These are phyloP conservation scores for Mortierella sp. DNA, from an alignment of 371 early-diverging fungal genomes.

Conservation along the genomic window DNA sequence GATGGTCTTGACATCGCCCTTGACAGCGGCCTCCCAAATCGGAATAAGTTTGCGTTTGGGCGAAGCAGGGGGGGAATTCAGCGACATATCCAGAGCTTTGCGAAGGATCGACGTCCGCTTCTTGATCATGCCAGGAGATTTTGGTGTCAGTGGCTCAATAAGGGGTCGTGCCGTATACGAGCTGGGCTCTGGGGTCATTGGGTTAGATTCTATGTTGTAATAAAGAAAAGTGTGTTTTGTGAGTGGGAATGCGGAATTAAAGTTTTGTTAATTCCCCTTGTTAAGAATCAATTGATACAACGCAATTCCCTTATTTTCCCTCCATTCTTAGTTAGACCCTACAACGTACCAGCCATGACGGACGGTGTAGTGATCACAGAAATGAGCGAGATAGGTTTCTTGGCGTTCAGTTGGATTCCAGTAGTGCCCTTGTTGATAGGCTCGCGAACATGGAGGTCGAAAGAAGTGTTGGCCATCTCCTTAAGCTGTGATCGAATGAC, in stretches of 20 bases:
- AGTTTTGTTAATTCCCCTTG: neutral
- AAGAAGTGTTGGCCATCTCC: conserved; percentile 57
- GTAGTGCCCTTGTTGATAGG: conserved; percentile 53
- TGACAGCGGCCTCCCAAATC: conserved; percentile 53
- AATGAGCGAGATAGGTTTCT: conserved; percentile 54
- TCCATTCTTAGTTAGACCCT: neutral
- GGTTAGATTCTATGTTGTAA: conserved; percentile 21
- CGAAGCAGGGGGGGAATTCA: conserved; percentile 47
- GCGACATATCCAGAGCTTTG: conserved; percentile 52
- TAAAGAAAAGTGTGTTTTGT: neutral
- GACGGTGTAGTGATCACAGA: conserved; percentile 51
- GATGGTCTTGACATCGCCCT: conserved; percentile 44
- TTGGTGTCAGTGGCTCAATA: conserved; percentile 27
- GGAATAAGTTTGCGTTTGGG: conserved; percentile 41
- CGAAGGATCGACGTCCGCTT: conserved; percentile 47
- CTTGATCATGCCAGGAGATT: conserved; percentile 29
- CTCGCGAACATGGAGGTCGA: conserved; percentile 55
- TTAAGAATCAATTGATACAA: too few relatives aligned
- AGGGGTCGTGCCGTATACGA: conserved; percentile 12
- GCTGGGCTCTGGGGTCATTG: conserved; percentile 17
- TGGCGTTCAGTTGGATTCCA: conserved; percentile 53
- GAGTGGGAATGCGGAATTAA: neutral
- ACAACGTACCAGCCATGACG: conserved; percentile 37
- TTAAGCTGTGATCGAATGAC: conserved; percentile 54
- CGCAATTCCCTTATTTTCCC: neutral